Conservation (phyloP, 495 filamentous ascomycete species). For the Aspergillus indologenus region DNA sequence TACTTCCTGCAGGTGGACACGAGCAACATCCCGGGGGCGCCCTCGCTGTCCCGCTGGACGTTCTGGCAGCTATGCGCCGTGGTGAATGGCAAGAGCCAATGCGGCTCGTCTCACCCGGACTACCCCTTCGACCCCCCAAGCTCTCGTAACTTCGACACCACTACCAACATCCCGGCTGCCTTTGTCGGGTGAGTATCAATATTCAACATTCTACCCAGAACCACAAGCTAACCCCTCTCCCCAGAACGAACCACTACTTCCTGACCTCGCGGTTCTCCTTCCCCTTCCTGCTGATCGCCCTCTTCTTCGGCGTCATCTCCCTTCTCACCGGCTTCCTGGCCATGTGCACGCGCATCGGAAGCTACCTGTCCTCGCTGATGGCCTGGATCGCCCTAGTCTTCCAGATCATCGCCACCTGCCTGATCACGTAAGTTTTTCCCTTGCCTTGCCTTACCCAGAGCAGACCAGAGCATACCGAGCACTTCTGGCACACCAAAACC, state of each 20-base stretch:
- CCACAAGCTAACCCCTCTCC: conserved; percentile 6
- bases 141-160: conserved; percentile 57
- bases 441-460: too few species aligned
- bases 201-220: background rate
- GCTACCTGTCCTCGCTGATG: conserved; percentile 56
- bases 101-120: conserved; percentile 52
- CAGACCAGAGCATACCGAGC: too few species aligned
- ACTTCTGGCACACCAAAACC: too few species aligned
- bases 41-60: conserved; percentile 73
- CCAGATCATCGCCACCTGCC: conserved; percentile 57
- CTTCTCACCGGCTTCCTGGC: conserved; percentile 62
- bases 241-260: conserved; percentile 58
- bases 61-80: conserved; percentile 74
- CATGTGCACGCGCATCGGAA: conserved; percentile 57
- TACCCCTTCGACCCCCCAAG: conserved; percentile 63
- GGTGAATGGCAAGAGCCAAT: conserved; percentile 54
- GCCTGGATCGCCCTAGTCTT: conserved; percentile 57
- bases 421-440: conserved; percentile 64
- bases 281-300: conserved; percentile 65
- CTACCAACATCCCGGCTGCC: conserved; percentile 47
- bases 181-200: conserved; percentile 51
- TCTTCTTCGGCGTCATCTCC: conserved; percentile 61
- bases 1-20: conserved; percentile 82
- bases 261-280: conserved; percentile 67
- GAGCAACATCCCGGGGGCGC: conserved; percentile 62